phyloP scores from a whole-genome alignment of 169 alveolate species.

The Eimeria tenella region DNA sequence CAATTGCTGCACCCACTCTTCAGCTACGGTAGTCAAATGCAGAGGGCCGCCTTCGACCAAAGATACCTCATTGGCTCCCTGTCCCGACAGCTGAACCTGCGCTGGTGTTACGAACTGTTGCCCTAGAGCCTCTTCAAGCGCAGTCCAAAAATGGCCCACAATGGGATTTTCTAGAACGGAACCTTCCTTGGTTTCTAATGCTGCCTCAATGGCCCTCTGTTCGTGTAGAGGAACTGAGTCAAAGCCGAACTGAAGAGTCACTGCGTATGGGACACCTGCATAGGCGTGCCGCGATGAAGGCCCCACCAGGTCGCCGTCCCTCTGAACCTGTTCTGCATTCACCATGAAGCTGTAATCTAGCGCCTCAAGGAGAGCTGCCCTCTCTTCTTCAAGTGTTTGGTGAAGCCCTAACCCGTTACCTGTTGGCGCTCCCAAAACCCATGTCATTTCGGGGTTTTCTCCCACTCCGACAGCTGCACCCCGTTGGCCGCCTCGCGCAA shows the following conservation, averaged over 20 bases:
- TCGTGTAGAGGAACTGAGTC: constrained; percentile 52
- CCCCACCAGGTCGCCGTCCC: not conserved
- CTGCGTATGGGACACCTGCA: constrained; percentile 46
- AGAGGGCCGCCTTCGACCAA: not conserved
- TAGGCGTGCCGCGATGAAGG: not conserved
- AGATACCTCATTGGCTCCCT: not conserved
- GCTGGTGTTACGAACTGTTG: not conserved
- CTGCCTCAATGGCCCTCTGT: constrained; percentile 32
- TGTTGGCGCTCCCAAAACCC: constrained; percentile 41
- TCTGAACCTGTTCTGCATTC: constrained; percentile 18
- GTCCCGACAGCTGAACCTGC: constrained; percentile 32
- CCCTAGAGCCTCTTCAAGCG: not conserved
- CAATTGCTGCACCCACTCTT: not conserved
- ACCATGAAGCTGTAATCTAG: not conserved
- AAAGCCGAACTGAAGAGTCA: constrained; percentile 24
- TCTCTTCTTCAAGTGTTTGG: too few relatives aligned
- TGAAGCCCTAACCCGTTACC: not conserved
- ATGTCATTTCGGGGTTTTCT: constrained; percentile 1
- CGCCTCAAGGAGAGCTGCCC: not conserved
- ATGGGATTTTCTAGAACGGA: not conserved
- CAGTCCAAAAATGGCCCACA: too few relatives aligned
- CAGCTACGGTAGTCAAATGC: not conserved
- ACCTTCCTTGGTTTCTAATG: not conserved
- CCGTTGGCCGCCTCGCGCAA: not conserved
- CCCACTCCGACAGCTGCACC: constrained; percentile 43